Percentiles rank a stretch among this genome's conserved stretches.
phyloP scores from a whole-genome alignment of 2,329 filamentous ascomycete species.

The Tolypocladium paradoxum region DNA sequence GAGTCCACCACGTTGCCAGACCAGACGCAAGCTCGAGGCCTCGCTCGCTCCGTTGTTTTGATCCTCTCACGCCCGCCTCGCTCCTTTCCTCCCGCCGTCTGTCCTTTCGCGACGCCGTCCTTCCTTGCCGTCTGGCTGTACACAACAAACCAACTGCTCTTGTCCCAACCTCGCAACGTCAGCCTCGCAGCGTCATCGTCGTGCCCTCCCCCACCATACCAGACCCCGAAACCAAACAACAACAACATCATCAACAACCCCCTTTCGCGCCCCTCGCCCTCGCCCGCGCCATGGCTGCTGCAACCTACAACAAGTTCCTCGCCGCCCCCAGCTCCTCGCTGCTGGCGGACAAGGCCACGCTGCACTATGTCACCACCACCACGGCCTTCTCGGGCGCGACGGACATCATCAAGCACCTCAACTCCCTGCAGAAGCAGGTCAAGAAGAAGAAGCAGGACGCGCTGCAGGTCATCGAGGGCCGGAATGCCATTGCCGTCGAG shows the following conservation, averaged over 20 bases:
- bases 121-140: not conserved
- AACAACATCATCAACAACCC: not conserved
- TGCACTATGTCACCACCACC: constrained; percentile 86
- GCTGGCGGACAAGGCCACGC: constrained; percentile 54
- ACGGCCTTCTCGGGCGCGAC: constrained; percentile 59
- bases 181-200: not conserved
- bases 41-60: not conserved
- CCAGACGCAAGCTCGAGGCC: not conserved
- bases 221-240: not conserved
- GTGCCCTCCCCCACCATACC: not conserved
- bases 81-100: not conserved
- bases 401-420: constrained; percentile 75
- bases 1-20: not conserved
- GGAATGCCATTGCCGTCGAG: constrained; percentile 67
- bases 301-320: constrained; percentile 61
- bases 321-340: constrained; percentile 52
- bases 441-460: constrained; percentile 75
- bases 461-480: constrained; percentile 62
- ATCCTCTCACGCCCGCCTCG: not conserved
- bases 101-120: not conserved
- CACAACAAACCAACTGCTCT: not conserved
- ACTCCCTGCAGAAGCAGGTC: constrained; percentile 58
- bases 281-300: constrained; percentile 26
- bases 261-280: not conserved
- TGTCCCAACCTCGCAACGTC: not conserved